Evolutionary conservation across 257 asterid genomes (phyloP).

Genomic region (Cordia subcordata): DNA sequence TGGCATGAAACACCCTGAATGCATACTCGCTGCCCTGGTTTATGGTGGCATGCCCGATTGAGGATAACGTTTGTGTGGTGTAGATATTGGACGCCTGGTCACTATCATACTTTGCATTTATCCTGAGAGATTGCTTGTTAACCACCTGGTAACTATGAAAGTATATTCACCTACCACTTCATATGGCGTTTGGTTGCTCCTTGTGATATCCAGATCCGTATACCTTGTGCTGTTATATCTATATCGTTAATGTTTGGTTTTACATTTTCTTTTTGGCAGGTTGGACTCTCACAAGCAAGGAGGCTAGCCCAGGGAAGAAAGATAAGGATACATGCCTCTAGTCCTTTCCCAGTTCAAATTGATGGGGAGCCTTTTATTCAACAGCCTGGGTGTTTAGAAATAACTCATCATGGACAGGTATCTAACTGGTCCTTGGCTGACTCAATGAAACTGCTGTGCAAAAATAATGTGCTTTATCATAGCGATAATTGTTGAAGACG

Average conservation of each 20-base stretch:
- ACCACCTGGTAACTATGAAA: too few relatives aligned
- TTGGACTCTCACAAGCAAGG: constrained; percentile 89
- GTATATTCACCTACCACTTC: too few relatives aligned
- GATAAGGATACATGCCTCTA: constrained; percentile 55
- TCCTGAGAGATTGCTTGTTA: too few relatives aligned
- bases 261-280: constrained; percentile 27
- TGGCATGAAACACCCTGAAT: too few relatives aligned
- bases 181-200: background rate
- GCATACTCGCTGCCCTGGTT: too few relatives aligned
- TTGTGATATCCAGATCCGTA: background rate
- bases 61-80: too few relatives aligned
- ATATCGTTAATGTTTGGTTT: constrained; percentile 8
- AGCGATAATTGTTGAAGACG: too few relatives aligned
- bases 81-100: too few relatives aligned
- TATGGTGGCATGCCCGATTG: too few relatives aligned
- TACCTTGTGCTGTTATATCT: background rate
- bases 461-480: too few relatives aligned
- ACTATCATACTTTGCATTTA: too few relatives aligned
- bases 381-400: constrained; percentile 78
- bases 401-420: constrained; percentile 84
- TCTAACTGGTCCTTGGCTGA: background rate
- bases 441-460: background rate
- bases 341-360: constrained; percentile 88
- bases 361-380: constrained; percentile 91
- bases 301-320: constrained; percentile 78